Conservation (phyloP, 768 basidiomycete genomes). For the Russula brevipes region DNA sequence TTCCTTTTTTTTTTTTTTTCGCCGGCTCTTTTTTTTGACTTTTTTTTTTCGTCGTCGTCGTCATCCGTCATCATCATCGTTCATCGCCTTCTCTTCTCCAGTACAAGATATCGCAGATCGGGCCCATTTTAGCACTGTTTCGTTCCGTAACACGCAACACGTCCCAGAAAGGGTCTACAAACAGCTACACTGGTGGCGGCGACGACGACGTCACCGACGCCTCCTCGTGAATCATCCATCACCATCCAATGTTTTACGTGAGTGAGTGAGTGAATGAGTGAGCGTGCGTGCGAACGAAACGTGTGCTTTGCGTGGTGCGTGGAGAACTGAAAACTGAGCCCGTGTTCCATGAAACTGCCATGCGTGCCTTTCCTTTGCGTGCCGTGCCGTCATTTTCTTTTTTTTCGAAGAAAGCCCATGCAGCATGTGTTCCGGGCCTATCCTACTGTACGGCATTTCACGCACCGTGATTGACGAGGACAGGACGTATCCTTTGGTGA, state of each 20-base stretch:
- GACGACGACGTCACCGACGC: not conserved
- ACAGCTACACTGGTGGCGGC: not conserved
- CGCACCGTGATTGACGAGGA: conserved; percentile 66
- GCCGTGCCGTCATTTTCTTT: conserved; percentile 15
- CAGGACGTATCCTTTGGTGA: conserved; percentile 44
- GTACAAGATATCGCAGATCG: not conserved
- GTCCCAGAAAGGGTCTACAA: too few species aligned
- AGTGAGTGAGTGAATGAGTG: too few species aligned
- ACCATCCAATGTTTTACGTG: not conserved
- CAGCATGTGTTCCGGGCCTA: conserved; percentile 60
- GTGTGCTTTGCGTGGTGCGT: too few species aligned
- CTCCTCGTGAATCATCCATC: not conserved
- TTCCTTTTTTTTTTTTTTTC: not conserved
- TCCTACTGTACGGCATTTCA: conserved; percentile 58
- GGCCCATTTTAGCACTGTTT: not conserved
- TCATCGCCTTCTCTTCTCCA: not conserved
- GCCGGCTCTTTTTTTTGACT: too few species aligned
- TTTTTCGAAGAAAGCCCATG: conserved; percentile 40
- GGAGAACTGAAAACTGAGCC: not conserved
- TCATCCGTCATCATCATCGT: too few species aligned
- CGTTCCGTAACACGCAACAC: too few species aligned
- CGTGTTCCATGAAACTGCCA: too few species aligned
- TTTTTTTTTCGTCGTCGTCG: too few species aligned
- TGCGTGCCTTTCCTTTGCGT: not conserved
- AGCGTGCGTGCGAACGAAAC: too few species aligned